Evolutionary conservation across 2,329 filamentous ascomycete species (phyloP).

Genomic region (Clonostachys rosea): DNA sequence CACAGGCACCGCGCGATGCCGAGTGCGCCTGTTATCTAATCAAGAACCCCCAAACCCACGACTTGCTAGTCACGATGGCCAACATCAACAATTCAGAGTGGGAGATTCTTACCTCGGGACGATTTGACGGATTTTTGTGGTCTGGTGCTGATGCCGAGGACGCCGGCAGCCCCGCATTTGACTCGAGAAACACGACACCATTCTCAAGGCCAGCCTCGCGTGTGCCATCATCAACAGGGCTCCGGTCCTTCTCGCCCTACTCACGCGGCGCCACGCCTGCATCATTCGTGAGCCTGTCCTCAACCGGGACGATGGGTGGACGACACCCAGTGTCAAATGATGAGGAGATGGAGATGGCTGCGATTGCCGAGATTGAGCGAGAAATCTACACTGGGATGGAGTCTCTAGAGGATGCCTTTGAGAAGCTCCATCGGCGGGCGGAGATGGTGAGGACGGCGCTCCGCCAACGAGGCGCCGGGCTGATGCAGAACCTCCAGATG

Average conservation of each 20-base stretch:
- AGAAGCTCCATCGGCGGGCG: constrained; percentile 80
- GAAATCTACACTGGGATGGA: constrained; percentile 96
- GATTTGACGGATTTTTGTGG: constrained; percentile 94
- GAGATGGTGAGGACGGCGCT: constrained; percentile 75
- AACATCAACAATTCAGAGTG: constrained; percentile 91
- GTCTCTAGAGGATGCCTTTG: constrained; percentile 87
- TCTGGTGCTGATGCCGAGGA: constrained; percentile 74
- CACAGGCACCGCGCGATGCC: constrained; percentile 71
- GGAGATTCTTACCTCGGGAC: constrained; percentile 90
- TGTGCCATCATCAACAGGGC: constrained; percentile 32
- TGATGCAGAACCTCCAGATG: constrained; percentile 60
- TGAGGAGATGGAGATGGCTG: constrained; percentile 89
- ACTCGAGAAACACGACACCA: constrained; percentile 32
- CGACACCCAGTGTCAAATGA: constrained; percentile 75
- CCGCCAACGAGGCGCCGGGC: constrained; percentile 75
- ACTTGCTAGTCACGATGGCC: constrained; percentile 79
- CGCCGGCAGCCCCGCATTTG: constrained; percentile 26
- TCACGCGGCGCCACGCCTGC: constrained; percentile 53
- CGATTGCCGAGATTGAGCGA: constrained; percentile 84
- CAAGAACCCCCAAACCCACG: constrained; percentile 76
- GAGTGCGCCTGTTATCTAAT: constrained; percentile 84
- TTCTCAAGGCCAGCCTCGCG: constrained; percentile 26
- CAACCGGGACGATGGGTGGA: constrained; percentile 31
- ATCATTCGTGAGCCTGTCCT: constrained; percentile 55
- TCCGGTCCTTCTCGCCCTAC: constrained; percentile 43